These are phyloP conservation scores for Pseudogymnoascus sp. DNA, from an alignment of 2,329 filamentous ascomycete species.

Conservation along the genomic window DNA sequence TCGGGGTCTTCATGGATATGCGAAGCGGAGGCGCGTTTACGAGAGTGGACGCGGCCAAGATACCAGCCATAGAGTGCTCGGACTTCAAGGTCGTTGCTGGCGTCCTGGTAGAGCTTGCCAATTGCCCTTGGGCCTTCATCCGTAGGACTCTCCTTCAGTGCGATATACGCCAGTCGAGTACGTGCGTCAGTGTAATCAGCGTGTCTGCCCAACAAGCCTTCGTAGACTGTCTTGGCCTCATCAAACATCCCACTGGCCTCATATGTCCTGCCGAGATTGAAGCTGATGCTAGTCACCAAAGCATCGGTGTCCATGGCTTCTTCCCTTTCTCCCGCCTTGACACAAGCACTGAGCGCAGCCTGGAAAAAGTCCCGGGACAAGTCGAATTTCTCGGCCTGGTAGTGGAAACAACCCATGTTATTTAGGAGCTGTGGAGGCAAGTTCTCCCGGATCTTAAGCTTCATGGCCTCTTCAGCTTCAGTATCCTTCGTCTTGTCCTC, in stretches of 20 bases:
- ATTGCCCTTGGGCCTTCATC: conserved; percentile 84
- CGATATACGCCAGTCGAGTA: conserved; percentile 82
- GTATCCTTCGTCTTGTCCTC: conserved; percentile 55
- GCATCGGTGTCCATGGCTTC: conserved; percentile 77
- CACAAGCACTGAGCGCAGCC: conserved; percentile 79
- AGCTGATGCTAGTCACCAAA: conserved; percentile 90
- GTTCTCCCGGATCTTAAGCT: conserved; percentile 59
- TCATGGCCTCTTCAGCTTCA: conserved; percentile 52
- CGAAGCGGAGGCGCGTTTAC: conserved; percentile 65
- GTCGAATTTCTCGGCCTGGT: conserved; percentile 73
- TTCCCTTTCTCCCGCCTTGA: conserved; percentile 69
- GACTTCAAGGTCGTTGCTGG: conserved; percentile 80
- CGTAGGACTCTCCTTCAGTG: conserved; percentile 68
- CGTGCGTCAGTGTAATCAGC: conserved; percentile 87
- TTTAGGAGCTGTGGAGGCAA: conserved; percentile 88
- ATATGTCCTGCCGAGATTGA: conserved; percentile 89
- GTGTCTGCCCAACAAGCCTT: conserved; percentile 75
- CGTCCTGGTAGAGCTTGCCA: conserved; percentile 74
- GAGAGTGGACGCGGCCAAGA: conserved; percentile 68
- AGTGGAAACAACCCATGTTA: conserved; percentile 95
- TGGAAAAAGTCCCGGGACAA: conserved; percentile 83
- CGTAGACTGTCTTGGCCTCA: conserved; percentile 81
- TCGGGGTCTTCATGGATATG: conserved; percentile 76
- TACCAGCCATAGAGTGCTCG: conserved; percentile 94
- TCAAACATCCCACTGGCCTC: conserved; percentile 75